phyloP scores from a whole-genome alignment of 2,329 filamentous ascomycete genomes.

The Fusarium sp. region DNA sequence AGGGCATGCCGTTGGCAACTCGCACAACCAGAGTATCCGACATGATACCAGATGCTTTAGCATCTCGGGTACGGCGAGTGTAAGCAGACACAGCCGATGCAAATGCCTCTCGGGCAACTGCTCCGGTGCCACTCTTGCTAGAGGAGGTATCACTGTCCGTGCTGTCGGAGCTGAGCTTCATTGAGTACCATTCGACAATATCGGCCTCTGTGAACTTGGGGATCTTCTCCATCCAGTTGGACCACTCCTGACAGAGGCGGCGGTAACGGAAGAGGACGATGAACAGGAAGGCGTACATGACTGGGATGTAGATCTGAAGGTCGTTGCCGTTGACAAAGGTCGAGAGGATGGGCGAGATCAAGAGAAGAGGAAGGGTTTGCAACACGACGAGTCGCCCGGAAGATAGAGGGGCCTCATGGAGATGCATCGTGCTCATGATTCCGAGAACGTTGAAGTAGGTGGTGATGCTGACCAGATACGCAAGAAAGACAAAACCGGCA shows the following conservation, averaged over 20 bases:
- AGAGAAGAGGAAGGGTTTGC: constrained; percentile 21
- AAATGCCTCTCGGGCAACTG: constrained; percentile 12
- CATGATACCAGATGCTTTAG: not conserved
- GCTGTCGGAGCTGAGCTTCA: not conserved
- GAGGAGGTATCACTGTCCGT: not conserved
- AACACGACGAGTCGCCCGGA: constrained; percentile 23
- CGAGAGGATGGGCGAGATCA: constrained; percentile 27
- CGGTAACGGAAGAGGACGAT: constrained; percentile 17
- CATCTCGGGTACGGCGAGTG: constrained; percentile 13
- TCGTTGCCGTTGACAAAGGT: constrained; percentile 29
- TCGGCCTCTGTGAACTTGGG: constrained; percentile 24
- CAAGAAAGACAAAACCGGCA: constrained; percentile 26
- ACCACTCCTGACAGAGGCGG: constrained; percentile 27
- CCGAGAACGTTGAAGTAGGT: constrained; percentile 33
- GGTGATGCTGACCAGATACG: constrained; percentile 22
- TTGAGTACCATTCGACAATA: constrained; percentile 25
- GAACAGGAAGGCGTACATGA: constrained; percentile 27
- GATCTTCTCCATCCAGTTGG: constrained; percentile 30
- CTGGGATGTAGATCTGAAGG: constrained; percentile 22
- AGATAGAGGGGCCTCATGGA: constrained; percentile 15
- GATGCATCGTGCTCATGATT: constrained; percentile 34
- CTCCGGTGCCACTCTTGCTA: not conserved
- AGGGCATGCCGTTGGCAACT: constrained; percentile 25
- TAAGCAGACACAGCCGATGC: constrained; percentile 5
- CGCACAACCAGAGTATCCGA: constrained; percentile 16